Evolutionary conservation across 257 asterid species (phyloP).

Genomic region (Lycium barbarum): DNA sequence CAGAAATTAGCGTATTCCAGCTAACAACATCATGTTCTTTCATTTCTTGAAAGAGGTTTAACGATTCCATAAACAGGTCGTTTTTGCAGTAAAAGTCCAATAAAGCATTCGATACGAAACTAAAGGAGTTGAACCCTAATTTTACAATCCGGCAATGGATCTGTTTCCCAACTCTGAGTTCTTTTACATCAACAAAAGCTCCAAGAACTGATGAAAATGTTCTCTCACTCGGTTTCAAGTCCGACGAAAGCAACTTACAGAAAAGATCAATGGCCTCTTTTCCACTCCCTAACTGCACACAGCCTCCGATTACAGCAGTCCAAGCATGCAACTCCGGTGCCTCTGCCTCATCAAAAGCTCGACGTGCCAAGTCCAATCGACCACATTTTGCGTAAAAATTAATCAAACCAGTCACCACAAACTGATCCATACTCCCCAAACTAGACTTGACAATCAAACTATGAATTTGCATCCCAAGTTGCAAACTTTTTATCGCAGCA

Average conservation of each 20-base stretch:
- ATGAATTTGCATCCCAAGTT: slow-evolving; percentile 71
- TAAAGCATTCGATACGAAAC: slow-evolving; percentile 62
- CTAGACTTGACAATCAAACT: slow-evolving; percentile 59
- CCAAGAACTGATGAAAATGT: slow-evolving; percentile 73
- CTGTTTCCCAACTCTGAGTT: slow-evolving; percentile 55
- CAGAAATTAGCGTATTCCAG: slow-evolving; percentile 76
- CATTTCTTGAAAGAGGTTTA: slow-evolving; percentile 54
- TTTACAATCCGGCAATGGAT: slow-evolving; percentile 63
- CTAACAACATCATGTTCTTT: slow-evolving; percentile 61
- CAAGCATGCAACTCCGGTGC: slow-evolving; percentile 63
- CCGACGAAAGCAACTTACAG: slow-evolving; percentile 50
- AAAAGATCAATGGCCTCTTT: slow-evolving; percentile 61
- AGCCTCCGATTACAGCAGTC: slow-evolving; percentile 87
- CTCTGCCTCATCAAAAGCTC: slow-evolving; percentile 59
- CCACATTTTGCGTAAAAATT: slow-evolving; percentile 81
- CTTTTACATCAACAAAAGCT: slow-evolving; percentile 61
- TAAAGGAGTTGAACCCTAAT: slow-evolving; percentile 57
- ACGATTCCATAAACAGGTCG: slow-evolving; percentile 51
- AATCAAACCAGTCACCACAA: slow-evolving; percentile 65
- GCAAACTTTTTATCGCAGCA: slow-evolving; percentile 54
- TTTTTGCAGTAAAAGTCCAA: slow-evolving; percentile 66
- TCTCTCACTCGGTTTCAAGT: slow-evolving; percentile 65
- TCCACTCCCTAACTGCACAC: slow-evolving; percentile 54
- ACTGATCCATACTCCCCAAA: slow-evolving; percentile 55
- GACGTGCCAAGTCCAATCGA: slow-evolving; percentile 53